Percentiles rank a stretch among this genome's conserved stretches.
Conservation (phyloP, 2,329 filamentous ascomycete genomes). For the Fusarium pseudonygamai region DNA sequence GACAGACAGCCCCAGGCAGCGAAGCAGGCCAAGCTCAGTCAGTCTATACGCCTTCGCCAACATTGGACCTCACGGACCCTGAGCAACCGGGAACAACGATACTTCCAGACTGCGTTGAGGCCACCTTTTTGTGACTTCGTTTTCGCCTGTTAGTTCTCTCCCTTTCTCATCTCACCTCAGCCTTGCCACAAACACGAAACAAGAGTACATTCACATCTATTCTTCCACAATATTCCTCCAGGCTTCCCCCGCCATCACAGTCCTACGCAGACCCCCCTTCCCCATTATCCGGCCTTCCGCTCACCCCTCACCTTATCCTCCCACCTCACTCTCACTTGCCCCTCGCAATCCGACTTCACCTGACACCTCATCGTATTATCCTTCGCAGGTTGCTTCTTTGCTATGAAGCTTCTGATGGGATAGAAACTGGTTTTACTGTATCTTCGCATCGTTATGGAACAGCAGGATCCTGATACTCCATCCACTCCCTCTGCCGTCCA, state of each 20-base stretch:
- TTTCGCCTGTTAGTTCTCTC: conserved; percentile 30
- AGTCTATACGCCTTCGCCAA: conserved; percentile 28
- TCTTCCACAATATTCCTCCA: conserved; percentile 2
- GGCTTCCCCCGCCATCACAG: conserved; percentile 29
- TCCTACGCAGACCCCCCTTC: conserved; percentile 35
- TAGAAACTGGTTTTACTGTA: conserved; percentile 42
- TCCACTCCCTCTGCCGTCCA: conserved; percentile 43
- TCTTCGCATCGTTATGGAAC: conserved; percentile 62
- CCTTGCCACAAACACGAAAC: conserved; percentile 14
- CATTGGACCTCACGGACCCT: conserved; percentile 17
- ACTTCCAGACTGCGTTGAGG: conserved; percentile 28
- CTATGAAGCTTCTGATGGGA: conserved; percentile 42
- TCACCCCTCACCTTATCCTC: conserved; percentile 39
- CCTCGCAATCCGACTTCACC: conserved; percentile 38
- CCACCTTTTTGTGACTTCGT: conserved; percentile 7
- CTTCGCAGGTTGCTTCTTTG: conserved; percentile 37
- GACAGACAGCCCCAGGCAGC: conserved; percentile 27
- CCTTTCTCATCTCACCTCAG: not conserved
- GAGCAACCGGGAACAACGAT: conserved; percentile 28
- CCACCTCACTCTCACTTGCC: conserved; percentile 34
- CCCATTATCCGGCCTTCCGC: conserved; percentile 42
- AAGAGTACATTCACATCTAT: conserved; percentile 9
- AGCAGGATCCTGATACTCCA: conserved; percentile 48
- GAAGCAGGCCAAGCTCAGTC: conserved; percentile 17
- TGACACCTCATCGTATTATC: conserved; percentile 32